Evolutionary conservation across 2,329 filamentous ascomycete species (phyloP).

Genomic region (Chaetomium olivaceum): DNA sequence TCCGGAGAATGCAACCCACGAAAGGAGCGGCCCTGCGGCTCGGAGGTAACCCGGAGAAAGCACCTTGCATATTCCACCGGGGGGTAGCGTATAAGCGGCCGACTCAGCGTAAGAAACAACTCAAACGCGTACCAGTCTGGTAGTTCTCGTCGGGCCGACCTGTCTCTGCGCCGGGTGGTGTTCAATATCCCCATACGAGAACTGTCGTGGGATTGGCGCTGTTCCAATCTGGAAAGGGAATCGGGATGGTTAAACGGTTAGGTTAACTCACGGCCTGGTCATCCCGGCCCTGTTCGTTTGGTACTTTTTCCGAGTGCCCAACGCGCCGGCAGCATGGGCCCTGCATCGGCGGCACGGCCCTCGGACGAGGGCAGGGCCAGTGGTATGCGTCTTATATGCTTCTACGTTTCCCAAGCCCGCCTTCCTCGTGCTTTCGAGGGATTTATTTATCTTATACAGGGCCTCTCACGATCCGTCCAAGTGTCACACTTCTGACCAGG

Average conservation of each 20-base stretch:
- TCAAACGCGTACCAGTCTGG: not conserved
- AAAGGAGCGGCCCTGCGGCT: not conserved
- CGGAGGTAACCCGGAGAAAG: not conserved
- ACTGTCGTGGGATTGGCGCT: not conserved
- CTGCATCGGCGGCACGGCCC: not conserved
- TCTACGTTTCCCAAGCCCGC: not conserved
- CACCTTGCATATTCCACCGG: not conserved
- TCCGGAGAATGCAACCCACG: not conserved
- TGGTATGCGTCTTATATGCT: slow-evolving; percentile 2
- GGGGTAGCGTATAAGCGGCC: not conserved
- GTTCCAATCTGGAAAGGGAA: not conserved
- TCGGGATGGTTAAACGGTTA: not conserved
- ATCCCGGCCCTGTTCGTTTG: not conserved
- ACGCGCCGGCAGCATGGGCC: not conserved
- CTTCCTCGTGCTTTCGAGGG: too few species aligned
- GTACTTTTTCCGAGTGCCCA: not conserved
- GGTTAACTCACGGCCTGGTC: not conserved
- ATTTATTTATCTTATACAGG: not conserved
- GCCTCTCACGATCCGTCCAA: not conserved
- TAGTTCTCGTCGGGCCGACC: slow-evolving; percentile 14
- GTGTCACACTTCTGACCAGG: not conserved
- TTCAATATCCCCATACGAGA: slow-evolving; percentile 11
- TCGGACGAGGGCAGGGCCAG: not conserved
- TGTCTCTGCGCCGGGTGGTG: not conserved
- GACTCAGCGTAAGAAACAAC: too few species aligned